Conservation (phyloP, 2,329 filamentous ascomycete genomes). For the Sporothrix euskadiensis region DNA sequence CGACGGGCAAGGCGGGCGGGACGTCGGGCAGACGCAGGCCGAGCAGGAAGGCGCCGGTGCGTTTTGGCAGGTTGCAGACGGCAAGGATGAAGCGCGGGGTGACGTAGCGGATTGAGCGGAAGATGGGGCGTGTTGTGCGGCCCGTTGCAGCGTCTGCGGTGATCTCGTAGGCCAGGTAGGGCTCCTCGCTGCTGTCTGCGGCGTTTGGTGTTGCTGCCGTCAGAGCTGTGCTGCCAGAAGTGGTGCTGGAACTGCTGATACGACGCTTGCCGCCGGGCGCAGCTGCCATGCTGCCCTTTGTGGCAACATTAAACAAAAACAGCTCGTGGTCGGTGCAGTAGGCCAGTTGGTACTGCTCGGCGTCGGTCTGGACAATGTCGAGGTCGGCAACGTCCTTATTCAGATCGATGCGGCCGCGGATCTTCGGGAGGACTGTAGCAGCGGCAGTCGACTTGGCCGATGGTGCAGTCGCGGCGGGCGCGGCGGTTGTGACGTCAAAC, state of each 20-base stretch:
- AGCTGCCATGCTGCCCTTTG: conserved; percentile 41
- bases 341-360: conserved; percentile 67
- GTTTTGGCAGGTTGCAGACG: conserved; percentile 59
- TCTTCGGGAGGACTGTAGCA: conserved; percentile 42
- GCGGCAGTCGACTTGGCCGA: conserved; percentile 7
- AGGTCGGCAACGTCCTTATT: conserved; percentile 65
- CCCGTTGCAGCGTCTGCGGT: conserved; percentile 47
- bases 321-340: conserved; percentile 79
- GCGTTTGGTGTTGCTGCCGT: neutral
- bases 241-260: neutral
- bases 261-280: neutral
- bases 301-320: conserved; percentile 61
- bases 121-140: conserved; percentile 49
- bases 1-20: neutral
- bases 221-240: neutral
- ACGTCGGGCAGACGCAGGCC: conserved; percentile 51
- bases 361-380: conserved; percentile 65
- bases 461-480: conserved; percentile 40
- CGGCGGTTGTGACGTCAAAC: conserved; percentile 65
- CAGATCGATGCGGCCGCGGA: conserved; percentile 53
- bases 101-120: conserved; percentile 61
- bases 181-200: conserved; percentile 46
- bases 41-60: conserved; percentile 58
- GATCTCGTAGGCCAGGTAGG: conserved; percentile 56
- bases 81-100: conserved; percentile 59